These are phyloP conservation scores for Neopestalotiopsis rosae DNA, from an alignment of 2,329 filamentous ascomycete genomes.

Conservation along the genomic window DNA sequence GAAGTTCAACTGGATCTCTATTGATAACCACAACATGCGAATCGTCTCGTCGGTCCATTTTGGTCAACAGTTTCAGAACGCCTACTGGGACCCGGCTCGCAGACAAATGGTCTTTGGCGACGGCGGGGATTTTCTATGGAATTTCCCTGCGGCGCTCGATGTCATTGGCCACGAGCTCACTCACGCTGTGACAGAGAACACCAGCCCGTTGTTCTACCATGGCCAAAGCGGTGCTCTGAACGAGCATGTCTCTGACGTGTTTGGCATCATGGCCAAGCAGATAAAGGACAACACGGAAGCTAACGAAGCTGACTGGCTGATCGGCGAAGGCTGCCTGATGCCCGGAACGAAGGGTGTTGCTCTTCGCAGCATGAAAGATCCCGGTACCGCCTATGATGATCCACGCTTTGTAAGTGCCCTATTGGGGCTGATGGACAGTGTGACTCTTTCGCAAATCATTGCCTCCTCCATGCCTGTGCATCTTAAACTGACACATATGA, in stretches of 20 bases:
- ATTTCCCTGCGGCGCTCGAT: not conserved
- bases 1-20: slow-evolving; percentile 55
- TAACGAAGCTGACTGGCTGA: slow-evolving; percentile 57
- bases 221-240: slow-evolving; percentile 61
- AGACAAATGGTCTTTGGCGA: slow-evolving; percentile 53
- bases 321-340: slow-evolving; percentile 56
- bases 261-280: slow-evolving; percentile 64
- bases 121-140: not conserved
- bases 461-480: too few species aligned
- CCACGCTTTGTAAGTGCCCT: too few species aligned
- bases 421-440: too few species aligned
- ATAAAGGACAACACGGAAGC: slow-evolving; percentile 21
- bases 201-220: slow-evolving; percentile 54
- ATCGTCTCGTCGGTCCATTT: slow-evolving; percentile 52
- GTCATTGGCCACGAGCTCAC: slow-evolving; percentile 64
- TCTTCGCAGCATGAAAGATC: slow-evolving; percentile 59
- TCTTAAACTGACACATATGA: too few species aligned
- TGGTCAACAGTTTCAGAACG: slow-evolving; percentile 54
- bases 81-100: slow-evolving; percentile 56
- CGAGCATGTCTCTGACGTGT: slow-evolving; percentile 61
- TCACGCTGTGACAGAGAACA: slow-evolving; percentile 59
- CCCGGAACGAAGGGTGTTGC: slow-evolving; percentile 56
- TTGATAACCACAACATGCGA: slow-evolving; percentile 56
- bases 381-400: slow-evolving; percentile 54
- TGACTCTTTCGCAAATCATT: too few species aligned